Conservation (phyloP, 2,329 filamentous ascomycete species). For the Lanzia echinophila region DNA sequence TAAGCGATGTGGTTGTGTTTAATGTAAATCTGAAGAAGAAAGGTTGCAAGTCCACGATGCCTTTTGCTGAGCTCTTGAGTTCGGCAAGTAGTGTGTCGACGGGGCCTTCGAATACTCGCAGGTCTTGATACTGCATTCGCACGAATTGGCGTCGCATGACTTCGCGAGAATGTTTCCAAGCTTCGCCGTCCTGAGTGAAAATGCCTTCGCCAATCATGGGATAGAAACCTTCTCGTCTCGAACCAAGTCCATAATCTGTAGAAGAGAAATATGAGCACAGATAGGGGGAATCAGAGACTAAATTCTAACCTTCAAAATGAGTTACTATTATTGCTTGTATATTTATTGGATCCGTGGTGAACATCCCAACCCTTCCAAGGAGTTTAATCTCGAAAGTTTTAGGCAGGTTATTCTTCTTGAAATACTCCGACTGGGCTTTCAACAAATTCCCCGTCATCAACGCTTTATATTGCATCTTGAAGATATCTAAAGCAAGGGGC, state of each 20-base stretch:
- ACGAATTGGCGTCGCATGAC: constrained; percentile 4
- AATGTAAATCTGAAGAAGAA: constrained; percentile 46
- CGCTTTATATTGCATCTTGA: background rate
- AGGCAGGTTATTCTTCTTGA: background rate
- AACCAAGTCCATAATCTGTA: constrained; percentile 3
- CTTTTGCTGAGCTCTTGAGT: background rate
- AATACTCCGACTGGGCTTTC: background rate
- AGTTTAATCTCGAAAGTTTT: background rate
- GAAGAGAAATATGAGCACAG: background rate
- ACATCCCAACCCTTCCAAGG: background rate
- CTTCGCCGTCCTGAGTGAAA: constrained; percentile 8
- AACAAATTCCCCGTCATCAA: background rate
- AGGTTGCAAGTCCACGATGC: constrained; percentile 32
- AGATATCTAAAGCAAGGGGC: background rate
- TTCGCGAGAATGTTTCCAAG: constrained; percentile 8
- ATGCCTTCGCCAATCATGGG: constrained; percentile 6
- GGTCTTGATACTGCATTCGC: constrained; percentile 13
- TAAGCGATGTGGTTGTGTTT: constrained; percentile 46
- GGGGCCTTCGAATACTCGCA: constrained; percentile 13
- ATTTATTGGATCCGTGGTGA: background rate
- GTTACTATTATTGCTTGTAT: background rate
- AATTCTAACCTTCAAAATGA: background rate
- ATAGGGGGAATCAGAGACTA: too few relatives aligned
- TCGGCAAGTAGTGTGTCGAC: constrained; percentile 12
- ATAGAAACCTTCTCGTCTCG: background rate